phyloP scores from a whole-genome alignment of 805 yeast genomes.

The Ogataea dorogensis region DNA sequence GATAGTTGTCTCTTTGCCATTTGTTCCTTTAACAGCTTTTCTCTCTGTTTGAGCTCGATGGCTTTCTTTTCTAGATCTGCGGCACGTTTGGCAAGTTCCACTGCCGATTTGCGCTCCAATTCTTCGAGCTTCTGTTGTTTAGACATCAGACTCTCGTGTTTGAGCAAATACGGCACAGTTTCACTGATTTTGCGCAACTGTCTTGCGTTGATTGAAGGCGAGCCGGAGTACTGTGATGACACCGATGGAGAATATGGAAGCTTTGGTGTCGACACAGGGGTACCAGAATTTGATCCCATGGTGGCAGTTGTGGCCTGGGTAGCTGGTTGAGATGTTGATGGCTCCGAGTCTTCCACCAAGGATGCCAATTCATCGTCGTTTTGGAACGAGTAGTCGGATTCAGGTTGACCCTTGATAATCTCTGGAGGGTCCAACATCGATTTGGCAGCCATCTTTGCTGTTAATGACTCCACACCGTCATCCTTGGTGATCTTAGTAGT shows the following conservation, averaged over 20 bases:
- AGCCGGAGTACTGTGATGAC: conserved; percentile 22
- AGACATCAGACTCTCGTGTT: conserved; percentile 71
- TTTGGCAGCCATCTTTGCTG: conserved; percentile 15
- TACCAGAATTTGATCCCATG: conserved; percentile 11
- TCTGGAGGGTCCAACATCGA: conserved; percentile 19
- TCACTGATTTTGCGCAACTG: conserved; percentile 77
- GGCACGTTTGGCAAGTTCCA: conserved; percentile 71
- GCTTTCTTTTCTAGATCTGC: conserved; percentile 74
- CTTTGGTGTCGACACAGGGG: conserved; percentile 25
- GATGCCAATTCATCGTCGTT: conserved; percentile 27
- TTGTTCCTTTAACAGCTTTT: conserved; percentile 48
- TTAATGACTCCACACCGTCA: conserved; percentile 12
- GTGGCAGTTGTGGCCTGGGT: conserved; percentile 11
- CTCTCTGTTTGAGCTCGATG: conserved; percentile 66
- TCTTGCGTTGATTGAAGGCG: conserved; percentile 44
- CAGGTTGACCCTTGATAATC: conserved; percentile 18
- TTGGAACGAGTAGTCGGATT: conserved; percentile 24
- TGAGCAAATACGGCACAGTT: conserved; percentile 79
- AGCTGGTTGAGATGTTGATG: conserved; percentile 1
- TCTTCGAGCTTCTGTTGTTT: conserved; percentile 79
- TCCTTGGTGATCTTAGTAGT: conserved; percentile 17
- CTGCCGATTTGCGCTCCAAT: conserved; percentile 73
- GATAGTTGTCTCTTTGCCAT: conserved; percentile 24
- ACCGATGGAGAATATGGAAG: conserved; percentile 24
- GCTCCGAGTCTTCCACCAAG: conserved; percentile 19